A percentile compares a stretch with the other conserved stretches of the same genome.
These are phyloP conservation scores for Phytopythium boreale DNA, from an alignment of 352 stramenopile genomes.

Conservation along the genomic window DNA sequence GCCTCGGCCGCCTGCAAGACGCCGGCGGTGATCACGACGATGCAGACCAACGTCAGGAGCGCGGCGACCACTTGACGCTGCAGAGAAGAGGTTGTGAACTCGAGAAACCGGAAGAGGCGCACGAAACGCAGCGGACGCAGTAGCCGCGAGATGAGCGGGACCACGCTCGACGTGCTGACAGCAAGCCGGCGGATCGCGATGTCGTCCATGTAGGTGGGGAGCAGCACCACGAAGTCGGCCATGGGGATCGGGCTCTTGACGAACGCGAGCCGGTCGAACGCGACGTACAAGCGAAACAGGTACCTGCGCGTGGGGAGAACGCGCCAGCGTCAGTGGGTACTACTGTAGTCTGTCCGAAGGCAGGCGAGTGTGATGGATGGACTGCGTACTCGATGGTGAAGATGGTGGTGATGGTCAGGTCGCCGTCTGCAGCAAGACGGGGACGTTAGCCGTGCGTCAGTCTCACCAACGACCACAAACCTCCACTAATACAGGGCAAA, in stretches of 20 bases:
- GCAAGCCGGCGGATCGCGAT: background rate
- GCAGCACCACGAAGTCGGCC: conserved; percentile 55
- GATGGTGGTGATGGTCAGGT: conserved; percentile 57
- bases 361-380: background rate
- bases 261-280: conserved; percentile 65
- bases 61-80: conserved; percentile 62
- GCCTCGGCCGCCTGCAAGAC: conserved; percentile 68
- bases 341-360: background rate
- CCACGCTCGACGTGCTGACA: background rate
- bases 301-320: conserved; percentile 25
- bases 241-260: conserved; percentile 41
- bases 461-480: background rate
- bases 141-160: conserved; percentile 20
- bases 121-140: conserved; percentile 63
- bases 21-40: conserved; percentile 65
- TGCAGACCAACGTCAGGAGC: conserved; percentile 65
- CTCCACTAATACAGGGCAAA: background rate
- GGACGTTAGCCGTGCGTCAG: background rate
- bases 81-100: conserved; percentile 72
- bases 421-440: conserved; percentile 22
- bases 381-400: conserved; percentile 66
- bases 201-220: conserved; percentile 32
- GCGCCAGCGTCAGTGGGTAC: background rate
- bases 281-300: conserved; percentile 52
- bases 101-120: conserved; percentile 66